Evolutionary conservation across 1,284 basidiomycete species (phyloP).

Genomic region (Neolentinus lepideus): DNA sequence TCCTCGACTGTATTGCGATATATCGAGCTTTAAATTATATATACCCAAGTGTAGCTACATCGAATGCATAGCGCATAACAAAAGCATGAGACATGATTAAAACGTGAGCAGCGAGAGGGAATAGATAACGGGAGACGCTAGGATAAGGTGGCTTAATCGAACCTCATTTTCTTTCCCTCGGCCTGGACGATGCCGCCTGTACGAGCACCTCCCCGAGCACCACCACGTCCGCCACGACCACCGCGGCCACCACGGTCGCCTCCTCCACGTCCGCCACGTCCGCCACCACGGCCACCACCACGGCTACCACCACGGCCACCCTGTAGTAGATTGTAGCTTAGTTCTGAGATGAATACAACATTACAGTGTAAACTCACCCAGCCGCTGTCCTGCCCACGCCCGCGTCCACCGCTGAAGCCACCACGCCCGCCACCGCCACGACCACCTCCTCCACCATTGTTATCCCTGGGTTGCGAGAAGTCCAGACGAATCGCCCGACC

Average conservation of each 20-base stretch:
- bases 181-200: constrained; percentile 70
- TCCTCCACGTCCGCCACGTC: constrained; percentile 24
- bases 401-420: constrained; percentile 25
- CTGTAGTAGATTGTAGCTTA: constrained; percentile 16
- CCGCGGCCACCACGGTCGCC: constrained; percentile 28
- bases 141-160: constrained; percentile 22
- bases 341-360: too few relatives aligned
- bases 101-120: not conserved
- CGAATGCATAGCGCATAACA: not conserved
- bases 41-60: not conserved
- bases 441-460: constrained; percentile 44
- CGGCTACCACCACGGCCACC: constrained; percentile 28
- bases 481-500: constrained; percentile 84
- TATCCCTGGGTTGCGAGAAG: constrained; percentile 82
- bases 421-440: constrained; percentile 36
- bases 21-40: not conserved
- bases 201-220: constrained; percentile 38
- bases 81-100: not conserved
- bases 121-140: not conserved
- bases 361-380: too few relatives aligned
- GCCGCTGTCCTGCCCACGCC: constrained; percentile 17
- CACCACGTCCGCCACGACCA: constrained; percentile 31
- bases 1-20: not conserved
- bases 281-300: constrained; percentile 31
- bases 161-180: constrained; percentile 81